Evolutionary conservation across 257 asterid genomes (phyloP), one percentile per base, ranked within the genome.

Genomic region (Datura wrightii): DNA sequence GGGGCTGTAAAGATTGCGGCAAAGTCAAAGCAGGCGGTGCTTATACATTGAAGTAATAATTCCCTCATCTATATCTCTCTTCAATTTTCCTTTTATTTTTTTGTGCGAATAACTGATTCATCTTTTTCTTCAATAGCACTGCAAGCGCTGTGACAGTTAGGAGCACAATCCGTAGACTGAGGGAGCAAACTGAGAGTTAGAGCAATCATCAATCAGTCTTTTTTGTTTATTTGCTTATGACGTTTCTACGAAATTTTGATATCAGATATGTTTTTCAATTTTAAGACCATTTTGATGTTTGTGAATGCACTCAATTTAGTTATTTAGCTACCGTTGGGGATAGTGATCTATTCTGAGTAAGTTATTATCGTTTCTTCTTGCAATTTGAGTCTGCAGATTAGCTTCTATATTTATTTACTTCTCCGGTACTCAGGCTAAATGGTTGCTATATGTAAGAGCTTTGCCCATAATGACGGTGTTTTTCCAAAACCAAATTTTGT

Each of bases 1-100:
- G 92, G 92, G 90, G 90, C 76, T 89, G 92, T 88, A 89, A 88
- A 82, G 92, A 89, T 79, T 89, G 92, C 62, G 90, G 90, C 85
- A 89, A 89, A 82, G 92, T 89, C 80, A 89, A 89, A 85, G 92
- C 92, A 8, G 92, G 92, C 72, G 92, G 92, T 56, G 92, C 92
- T 39, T 89, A 89, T 89, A 89, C 89, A 19, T 46, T 89, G 88
- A 89, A 88, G 92, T 89, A 89, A 34, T 2, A 2, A 85, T 24
- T 44, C 2, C 70, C 44, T 24, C 46, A 1, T 31, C 10, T 8
- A 6, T 16, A 19, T 41, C 54, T 36, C 4, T 48, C 52, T 31
- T 56, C n/a, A 15, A 59, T 41, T 24, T 58, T 48, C 0, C 2
- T 34, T 6, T 6, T n/a, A 8, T 39, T 14, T 37, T 15, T 67